Evolutionary conservation across 2,329 filamentous ascomycete species (phyloP).

Genomic region (Sclerotinia trifoliorum): DNA sequence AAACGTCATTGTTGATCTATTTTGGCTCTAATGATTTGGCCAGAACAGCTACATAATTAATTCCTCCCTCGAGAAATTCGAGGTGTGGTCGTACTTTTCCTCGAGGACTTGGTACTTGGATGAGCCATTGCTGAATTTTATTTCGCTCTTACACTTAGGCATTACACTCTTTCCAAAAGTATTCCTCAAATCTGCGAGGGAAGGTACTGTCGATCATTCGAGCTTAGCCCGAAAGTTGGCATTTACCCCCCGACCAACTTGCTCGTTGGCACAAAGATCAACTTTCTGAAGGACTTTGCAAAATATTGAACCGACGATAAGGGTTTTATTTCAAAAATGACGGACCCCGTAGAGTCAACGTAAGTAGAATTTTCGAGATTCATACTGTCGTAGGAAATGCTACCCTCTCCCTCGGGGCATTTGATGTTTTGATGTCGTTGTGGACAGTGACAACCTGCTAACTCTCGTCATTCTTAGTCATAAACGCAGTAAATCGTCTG

Average conservation of each 20-base stretch:
- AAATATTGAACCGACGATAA: not conserved
- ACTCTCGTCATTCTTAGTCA: constrained; percentile 30
- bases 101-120: not conserved
- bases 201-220: not conserved
- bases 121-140: not conserved
- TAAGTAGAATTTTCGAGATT: not conserved
- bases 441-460: constrained; percentile 9
- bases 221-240: constrained; percentile 7
- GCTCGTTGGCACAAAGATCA: not conserved
- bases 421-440: not conserved
- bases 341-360: constrained; percentile 6
- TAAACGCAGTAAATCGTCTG: constrained; percentile 55
- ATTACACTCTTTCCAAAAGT: not conserved
- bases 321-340: not conserved
- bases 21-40: not conserved
- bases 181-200: not conserved
- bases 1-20: constrained; percentile 14
- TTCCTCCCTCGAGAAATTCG: not conserved
- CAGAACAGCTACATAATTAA: not conserved
- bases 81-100: not conserved
- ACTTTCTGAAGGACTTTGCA: not conserved
- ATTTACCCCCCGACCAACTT: constrained; percentile 5
- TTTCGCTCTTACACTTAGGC: not conserved
- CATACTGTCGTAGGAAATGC: not conserved
- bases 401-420: not conserved